Evolutionary conservation across 352 stramenopile genomes (phyloP), one percentile per base, ranked within the genome.

Genomic region (Globisporangium lucens): DNA sequence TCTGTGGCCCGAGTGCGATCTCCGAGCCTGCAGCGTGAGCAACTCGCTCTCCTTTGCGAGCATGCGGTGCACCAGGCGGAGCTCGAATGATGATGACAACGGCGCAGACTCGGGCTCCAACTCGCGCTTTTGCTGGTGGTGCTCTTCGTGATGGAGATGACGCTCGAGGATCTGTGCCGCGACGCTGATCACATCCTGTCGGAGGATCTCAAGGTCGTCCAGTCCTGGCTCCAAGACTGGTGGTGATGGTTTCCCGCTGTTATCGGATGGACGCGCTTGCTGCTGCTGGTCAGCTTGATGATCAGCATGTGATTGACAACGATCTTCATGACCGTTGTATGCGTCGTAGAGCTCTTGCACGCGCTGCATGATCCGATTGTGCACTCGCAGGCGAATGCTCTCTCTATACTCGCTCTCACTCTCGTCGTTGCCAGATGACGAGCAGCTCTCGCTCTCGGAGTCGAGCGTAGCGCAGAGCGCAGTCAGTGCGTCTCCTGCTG

Each of bases 11-110:
- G 17, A 51, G 43, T 51, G 43, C 43, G 6, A 22, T 7, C 17
- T 51, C 17, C 17, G 43, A 24, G 36, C 41, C 12, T 79, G 66
- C 0, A 77, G 49, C n/a, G 51, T 22, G 12, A 75, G 58, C n/a
- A 77, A 56, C 51, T 77, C 71, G 46, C 64, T 67, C 65, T 79
- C 73, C 47, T 79, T 79, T n/a, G 66, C 46, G 4, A 77, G 65
- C 74, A 77, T 77, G 62, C 70, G 74, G 52, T 77, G 68, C 33
- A 75, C 70, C 9, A 79, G 68, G 6, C 57, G 51, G 4, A 77
- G 70, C 53, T 79, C 74, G 0, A 79, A 46, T 3, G 65, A 22
- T 20, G n/a, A 9, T 0, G 27, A 9, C 4, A n/a, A 4, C 5
- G 30, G n/a, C 10, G 27, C 33, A 38, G 6, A 35, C 22, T 59